Evolutionary conservation across 768 basidiomycete species (phyloP).

Genomic region (Trametes cubensis): DNA sequence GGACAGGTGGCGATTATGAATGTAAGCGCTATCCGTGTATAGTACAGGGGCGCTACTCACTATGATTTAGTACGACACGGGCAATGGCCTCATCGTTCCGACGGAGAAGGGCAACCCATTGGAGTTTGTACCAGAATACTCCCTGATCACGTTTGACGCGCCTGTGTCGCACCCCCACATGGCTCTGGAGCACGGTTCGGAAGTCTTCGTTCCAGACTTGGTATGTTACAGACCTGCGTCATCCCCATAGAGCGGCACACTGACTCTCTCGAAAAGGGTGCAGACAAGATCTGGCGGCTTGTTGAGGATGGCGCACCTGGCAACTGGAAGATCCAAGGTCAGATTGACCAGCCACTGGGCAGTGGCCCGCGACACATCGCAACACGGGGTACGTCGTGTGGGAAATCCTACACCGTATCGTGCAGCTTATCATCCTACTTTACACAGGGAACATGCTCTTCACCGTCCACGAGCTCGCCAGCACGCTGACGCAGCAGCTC

Average conservation of each 20-base stretch:
- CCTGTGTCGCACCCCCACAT: constrained; percentile 66
- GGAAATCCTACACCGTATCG: not conserved
- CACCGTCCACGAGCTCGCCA: constrained; percentile 57
- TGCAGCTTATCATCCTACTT: constrained; percentile 1
- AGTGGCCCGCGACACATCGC: constrained; percentile 62
- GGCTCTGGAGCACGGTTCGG: constrained; percentile 55
- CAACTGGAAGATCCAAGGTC: constrained; percentile 57
- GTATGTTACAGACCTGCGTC: no score
- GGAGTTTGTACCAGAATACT: constrained; percentile 38
- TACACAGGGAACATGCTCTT: constrained; percentile 51
- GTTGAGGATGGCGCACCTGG: constrained; percentile 46
- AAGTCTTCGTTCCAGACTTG: constrained; percentile 68
- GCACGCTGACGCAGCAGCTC: constrained; percentile 58
- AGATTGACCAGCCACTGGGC: constrained; percentile 61
- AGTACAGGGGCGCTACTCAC: not conserved
- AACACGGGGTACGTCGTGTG: constrained; percentile 35
- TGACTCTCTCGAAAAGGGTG: constrained; percentile 46
- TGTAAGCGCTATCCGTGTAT: constrained; percentile 37
- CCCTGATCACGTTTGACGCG: constrained; percentile 58
- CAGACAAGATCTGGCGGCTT: constrained; percentile 71
- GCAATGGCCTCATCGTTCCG: constrained; percentile 56
- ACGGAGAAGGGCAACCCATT: constrained; percentile 41
- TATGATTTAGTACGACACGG: constrained; percentile 49
- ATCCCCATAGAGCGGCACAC: no score
- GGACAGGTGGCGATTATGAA: constrained; percentile 65